phyloP scores from a whole-genome alignment of 2,329 filamentous ascomycete species.

The Phialophora macrospora region DNA sequence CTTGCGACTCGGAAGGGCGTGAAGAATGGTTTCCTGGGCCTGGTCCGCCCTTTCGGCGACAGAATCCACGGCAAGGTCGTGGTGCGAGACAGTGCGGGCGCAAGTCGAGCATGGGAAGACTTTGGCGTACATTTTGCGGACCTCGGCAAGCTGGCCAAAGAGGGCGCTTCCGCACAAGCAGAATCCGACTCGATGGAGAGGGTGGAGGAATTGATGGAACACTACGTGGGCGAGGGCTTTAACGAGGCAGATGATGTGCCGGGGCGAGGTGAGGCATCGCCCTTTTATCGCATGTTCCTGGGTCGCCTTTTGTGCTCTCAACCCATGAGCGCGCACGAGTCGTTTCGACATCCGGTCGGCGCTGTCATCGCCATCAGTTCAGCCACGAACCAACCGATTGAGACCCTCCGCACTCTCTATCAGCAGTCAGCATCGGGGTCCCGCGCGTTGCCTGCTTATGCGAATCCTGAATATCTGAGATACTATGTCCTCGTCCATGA shows the following conservation, averaged over 20 bases:
- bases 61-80: slow-evolving; percentile 83
- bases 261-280: slow-evolving; percentile 58
- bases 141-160: slow-evolving; percentile 56
- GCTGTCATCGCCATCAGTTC: slow-evolving; percentile 96
- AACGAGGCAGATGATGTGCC: slow-evolving; percentile 26
- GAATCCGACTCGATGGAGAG: slow-evolving; percentile 29
- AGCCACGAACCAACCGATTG: slow-evolving; percentile 78
- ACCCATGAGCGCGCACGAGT: slow-evolving; percentile 81
- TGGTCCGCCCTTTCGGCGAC: slow-evolving; percentile 91
- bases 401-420: slow-evolving; percentile 83
- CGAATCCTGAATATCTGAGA: slow-evolving; percentile 86
- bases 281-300: slow-evolving; percentile 85
- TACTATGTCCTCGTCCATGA: slow-evolving; percentile 98
- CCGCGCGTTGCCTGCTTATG: slow-evolving; percentile 77
- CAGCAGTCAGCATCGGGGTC: slow-evolving; percentile 79
- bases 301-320: slow-evolving; percentile 80
- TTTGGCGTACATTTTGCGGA: slow-evolving; percentile 85
- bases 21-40: slow-evolving; percentile 76
- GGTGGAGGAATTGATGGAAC: slow-evolving; percentile 39
- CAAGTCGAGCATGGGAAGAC: slow-evolving; percentile 82
- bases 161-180: slow-evolving; percentile 19
- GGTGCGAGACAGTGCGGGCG: slow-evolving; percentile 85
- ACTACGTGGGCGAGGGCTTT: slow-evolving; percentile 33
- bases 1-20: slow-evolving; percentile 85
- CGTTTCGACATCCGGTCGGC: slow-evolving; percentile 91